Base-by-base conservation (phyloP, 208 protist genomes). In the Herpetomonas muscarum region DNA sequence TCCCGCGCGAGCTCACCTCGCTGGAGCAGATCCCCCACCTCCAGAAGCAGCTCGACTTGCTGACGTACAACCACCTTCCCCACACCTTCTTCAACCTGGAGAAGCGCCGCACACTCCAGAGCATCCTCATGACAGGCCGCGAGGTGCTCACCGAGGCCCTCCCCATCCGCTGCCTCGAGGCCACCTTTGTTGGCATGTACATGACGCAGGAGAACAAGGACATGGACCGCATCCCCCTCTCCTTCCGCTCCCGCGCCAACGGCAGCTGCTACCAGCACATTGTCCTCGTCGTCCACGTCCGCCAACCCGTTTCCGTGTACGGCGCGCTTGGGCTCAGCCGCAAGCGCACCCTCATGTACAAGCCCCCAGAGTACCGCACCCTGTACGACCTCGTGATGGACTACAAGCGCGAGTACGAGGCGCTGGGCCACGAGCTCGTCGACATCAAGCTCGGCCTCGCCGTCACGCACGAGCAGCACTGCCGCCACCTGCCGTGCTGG, bases 131-230 rank as follows among this genome's bases (percentile, higher is more conserved):
- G 22, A 95, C 89, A 10, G 85, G 73, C 24, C 87, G 75, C 55
- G 87, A 96, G 63, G 81, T 89, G 25, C 72, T 95, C 9, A 10
- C 57, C 15, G 87, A 96, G 64, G 76, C 86, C 21, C 73, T 97
- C 44, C 92, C 92, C 25, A 97, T 97, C 42, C 79, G 90, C 46
- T 97, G 92, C 59, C 73, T 97, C 6, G 89, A 97, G 70, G 92
- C 90, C 10, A 93, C 86, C 1, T 97, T 95, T 75, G 74, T 94
- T 9, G 79, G 65, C 7, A 50, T 94, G 21, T 79, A 90, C 68
- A 74, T 90, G 25, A 97, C 89, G 12, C 85, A 95, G 28, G 62
- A 61, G 1, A 29, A 96, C 28, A 68, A 71, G 28, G 75, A 77
- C 51, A 61, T 97, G 24, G 87, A 93, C 32, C 75, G 92, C 48